These are phyloP conservation scores for Xanthoconium purpureum DNA, from an alignment of 768 basidiomycete genomes.

Conservation along the genomic window DNA sequence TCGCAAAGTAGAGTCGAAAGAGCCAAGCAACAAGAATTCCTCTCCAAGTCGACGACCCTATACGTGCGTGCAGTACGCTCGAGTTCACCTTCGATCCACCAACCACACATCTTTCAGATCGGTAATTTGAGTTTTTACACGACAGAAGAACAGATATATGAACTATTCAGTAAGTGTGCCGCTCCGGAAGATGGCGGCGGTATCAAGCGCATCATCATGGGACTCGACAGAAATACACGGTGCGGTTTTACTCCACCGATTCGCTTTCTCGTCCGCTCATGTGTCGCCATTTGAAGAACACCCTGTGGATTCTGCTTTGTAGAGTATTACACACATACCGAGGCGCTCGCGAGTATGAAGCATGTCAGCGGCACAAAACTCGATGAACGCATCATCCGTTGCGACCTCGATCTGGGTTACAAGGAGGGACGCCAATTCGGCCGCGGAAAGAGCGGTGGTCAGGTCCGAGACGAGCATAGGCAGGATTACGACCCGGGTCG, in stretches of 20 bases:
- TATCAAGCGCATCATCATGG: slow-evolving; percentile 94
- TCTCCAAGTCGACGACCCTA: slow-evolving; percentile 81
- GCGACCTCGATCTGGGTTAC: slow-evolving; percentile 96
- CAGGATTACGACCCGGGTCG: slow-evolving; percentile 97
- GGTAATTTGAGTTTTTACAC: slow-evolving; percentile 94
- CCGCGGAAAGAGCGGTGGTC: slow-evolving; percentile 94
- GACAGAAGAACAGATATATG: slow-evolving; percentile 95
- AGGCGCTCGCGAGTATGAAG: slow-evolving; percentile 88
- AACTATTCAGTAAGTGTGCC: slow-evolving; percentile 87
- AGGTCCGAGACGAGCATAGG: slow-evolving; percentile 93
- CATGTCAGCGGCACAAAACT: slow-evolving; percentile 98
- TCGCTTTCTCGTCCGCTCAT: slow-evolving; percentile 3
- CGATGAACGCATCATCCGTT: slow-evolving; percentile 97
- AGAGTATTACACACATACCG: slow-evolving; percentile 91
- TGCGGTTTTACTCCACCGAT: slow-evolving; percentile 28
- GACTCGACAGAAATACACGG: slow-evolving; percentile 87
- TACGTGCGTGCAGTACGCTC: slow-evolving; percentile 60
- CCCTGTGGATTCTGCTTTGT: slow-evolving; percentile 96
- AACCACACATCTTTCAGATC: slow-evolving; percentile 46
- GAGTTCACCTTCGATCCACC: slow-evolving; percentile 17
- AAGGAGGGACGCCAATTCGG: slow-evolving; percentile 97
- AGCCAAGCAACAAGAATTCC: slow-evolving; percentile 73
- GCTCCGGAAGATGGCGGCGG: slow-evolving; percentile 84
- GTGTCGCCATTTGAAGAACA: slow-evolving; percentile 47
- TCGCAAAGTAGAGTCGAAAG: slow-evolving; percentile 81